These are phyloP conservation scores for Metschnikowia peoriensis DNA, from an alignment of 805 yeast species.

Conservation along the genomic window DNA sequence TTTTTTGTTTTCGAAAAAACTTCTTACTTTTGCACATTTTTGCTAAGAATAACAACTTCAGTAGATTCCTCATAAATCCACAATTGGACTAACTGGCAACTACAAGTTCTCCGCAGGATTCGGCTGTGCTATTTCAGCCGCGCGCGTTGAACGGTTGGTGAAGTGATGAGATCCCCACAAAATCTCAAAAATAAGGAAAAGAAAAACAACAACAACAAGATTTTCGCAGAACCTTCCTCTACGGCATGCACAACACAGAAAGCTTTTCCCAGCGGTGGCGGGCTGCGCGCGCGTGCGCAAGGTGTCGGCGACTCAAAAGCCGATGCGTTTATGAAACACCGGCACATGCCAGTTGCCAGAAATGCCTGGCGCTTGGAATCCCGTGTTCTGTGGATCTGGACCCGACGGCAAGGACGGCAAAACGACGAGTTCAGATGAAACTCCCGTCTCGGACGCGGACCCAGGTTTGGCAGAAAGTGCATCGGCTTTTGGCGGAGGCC, in stretches of 20 bases:
- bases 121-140: too few relatives aligned
- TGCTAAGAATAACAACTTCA: too few relatives aligned
- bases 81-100: too few relatives aligned
- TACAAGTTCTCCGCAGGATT: too few relatives aligned
- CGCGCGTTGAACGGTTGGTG: too few relatives aligned
- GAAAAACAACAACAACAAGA: too few relatives aligned
- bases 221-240: too few relatives aligned
- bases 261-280: conserved; percentile 47
- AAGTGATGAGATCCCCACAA: too few relatives aligned
- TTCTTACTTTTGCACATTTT: too few relatives aligned
- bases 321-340: conserved; percentile 53
- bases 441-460: conserved; percentile 4
- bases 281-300: conserved; percentile 51
- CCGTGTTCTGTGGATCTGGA: conserved; percentile 51
- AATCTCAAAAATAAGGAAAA: too few relatives aligned
- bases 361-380: conserved; percentile 45
- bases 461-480: conserved; percentile 5
- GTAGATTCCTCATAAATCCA: too few relatives aligned
- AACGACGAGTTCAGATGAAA: conserved; percentile 2
- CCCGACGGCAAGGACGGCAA: conserved; percentile 43
- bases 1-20: too few relatives aligned
- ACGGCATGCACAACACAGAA: not conserved
- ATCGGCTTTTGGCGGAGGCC: conserved; percentile 9
- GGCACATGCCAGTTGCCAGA: conserved; percentile 38
- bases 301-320: conserved; percentile 54